Evolutionary conservation across 306 rosid genomes (phyloP).

Genomic region (Fragaria vesca): DNA sequence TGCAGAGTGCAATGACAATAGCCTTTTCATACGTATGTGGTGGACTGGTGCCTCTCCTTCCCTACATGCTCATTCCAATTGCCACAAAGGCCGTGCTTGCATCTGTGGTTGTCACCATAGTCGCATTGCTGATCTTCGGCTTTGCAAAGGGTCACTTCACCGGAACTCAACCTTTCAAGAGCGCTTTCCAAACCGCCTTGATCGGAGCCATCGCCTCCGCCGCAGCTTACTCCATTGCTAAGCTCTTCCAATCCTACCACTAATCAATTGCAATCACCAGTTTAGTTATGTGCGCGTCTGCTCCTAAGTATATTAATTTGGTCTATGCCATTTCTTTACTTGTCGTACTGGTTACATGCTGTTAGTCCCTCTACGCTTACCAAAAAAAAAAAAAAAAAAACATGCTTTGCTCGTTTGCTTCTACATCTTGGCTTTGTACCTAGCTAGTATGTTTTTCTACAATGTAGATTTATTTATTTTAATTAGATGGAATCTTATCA

Average conservation of each 20-base stretch:
- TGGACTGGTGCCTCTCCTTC: slow-evolving; percentile 69
- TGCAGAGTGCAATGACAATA: slow-evolving; percentile 80
- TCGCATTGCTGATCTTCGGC: slow-evolving; percentile 73
- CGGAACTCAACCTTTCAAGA: slow-evolving; percentile 61
- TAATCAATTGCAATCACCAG: neutral
- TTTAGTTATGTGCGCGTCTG: neutral
- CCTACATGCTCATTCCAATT: slow-evolving; percentile 60
- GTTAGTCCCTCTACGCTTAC: too few relatives aligned
- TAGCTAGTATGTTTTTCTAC: neutral
- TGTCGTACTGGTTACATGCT: too few relatives aligned
- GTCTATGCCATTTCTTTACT: neutral
- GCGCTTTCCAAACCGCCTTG: slow-evolving; percentile 77
- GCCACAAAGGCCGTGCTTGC: slow-evolving; percentile 63
- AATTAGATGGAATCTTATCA: too few relatives aligned
- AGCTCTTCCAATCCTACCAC: slow-evolving; percentile 41
- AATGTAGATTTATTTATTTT: too few relatives aligned
- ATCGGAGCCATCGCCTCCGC: slow-evolving; percentile 91
- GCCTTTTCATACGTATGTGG: slow-evolving; percentile 73
- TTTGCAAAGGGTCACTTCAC: slow-evolving; percentile 85
- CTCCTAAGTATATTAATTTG: neutral
- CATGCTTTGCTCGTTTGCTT: too few relatives aligned
- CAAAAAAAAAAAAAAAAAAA: too few relatives aligned
- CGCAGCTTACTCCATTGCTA: slow-evolving; percentile 78
- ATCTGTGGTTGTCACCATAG: slow-evolving; percentile 60
- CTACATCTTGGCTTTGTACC: neutral